These are phyloP conservation scores for Talaromyces verruculosus DNA, from an alignment of 2,329 filamentous ascomycete genomes.

Conservation along the genomic window DNA sequence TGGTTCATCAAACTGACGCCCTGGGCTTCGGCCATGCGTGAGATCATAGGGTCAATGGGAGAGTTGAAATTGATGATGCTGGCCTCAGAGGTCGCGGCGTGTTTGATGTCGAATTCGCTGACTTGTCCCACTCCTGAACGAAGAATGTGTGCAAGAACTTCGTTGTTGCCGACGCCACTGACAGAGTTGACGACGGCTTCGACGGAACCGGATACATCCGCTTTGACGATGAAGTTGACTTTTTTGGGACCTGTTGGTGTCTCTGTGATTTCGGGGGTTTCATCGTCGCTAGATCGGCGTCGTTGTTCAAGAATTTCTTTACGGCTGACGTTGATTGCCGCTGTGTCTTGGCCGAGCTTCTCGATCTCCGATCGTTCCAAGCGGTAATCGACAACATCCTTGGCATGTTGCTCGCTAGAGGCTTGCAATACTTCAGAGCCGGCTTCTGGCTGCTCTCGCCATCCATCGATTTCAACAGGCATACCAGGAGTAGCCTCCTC, in stretches of 20 bases:
- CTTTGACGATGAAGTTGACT: slow-evolving; percentile 84
- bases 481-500: slow-evolving; percentile 78
- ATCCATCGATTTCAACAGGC: slow-evolving; percentile 91
- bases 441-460: slow-evolving; percentile 81
- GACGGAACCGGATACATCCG: slow-evolving; percentile 88
- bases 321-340: slow-evolving; percentile 72
- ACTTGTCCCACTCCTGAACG: slow-evolving; percentile 75
- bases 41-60: slow-evolving; percentile 64
- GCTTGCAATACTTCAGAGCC: slow-evolving; percentile 88
- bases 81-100: slow-evolving; percentile 74
- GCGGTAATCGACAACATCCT: slow-evolving; percentile 74
- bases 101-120: slow-evolving; percentile 83
- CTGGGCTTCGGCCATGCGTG: slow-evolving; percentile 65
- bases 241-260: slow-evolving; percentile 50
- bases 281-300: slow-evolving; percentile 34
- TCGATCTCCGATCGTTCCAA: slow-evolving; percentile 68
- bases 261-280: slow-evolving; percentile 42
- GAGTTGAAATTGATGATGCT: slow-evolving; percentile 86
- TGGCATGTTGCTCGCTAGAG: slow-evolving; percentile 72
- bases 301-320: slow-evolving; percentile 58
- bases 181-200: slow-evolving; percentile 83
- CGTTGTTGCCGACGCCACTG: slow-evolving; percentile 75
- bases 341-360: slow-evolving; percentile 65
- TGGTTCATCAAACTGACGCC: slow-evolving; percentile 79
- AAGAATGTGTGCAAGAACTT: slow-evolving; percentile 75